A percentile compares a stretch with the other conserved stretches of the same genome.
phyloP scores from a whole-genome alignment of 176 grass and related monocot genomes.

The Neostapfia colusana region DNA sequence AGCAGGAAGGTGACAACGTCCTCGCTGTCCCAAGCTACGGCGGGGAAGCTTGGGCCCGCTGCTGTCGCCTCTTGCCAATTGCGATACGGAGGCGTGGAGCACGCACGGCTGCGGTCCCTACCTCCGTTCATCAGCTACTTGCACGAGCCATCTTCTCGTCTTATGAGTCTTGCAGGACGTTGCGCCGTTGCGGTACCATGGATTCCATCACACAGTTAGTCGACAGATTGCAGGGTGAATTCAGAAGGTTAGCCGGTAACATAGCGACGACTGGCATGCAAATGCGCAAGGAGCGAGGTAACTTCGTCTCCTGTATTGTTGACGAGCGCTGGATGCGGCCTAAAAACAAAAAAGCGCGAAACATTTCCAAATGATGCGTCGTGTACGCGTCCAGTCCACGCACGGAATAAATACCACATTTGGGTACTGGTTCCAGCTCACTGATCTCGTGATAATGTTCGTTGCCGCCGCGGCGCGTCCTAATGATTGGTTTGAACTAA shows the following conservation, averaged over 20 bases:
- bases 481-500: background rate
- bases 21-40: constrained; percentile 9
- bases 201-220: too few species aligned
- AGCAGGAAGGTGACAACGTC: constrained; percentile 22
- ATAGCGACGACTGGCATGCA: too few species aligned
- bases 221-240: too few species aligned
- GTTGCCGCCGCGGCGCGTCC: background rate
- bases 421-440: background rate
- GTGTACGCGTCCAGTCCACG: too few species aligned
- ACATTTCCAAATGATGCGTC: too few species aligned
- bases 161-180: too few species aligned
- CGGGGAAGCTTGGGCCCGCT: background rate
- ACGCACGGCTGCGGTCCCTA: background rate
- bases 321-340: too few species aligned
- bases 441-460: constrained; percentile 9
- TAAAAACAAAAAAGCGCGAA: background rate
- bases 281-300: too few species aligned
- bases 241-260: too few species aligned
- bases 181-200: too few species aligned
- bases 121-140: constrained; percentile 3
- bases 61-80: background rate
- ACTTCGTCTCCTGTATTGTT: too few species aligned
- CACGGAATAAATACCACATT: too few species aligned
- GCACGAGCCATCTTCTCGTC: constrained; percentile 2
- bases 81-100: background rate